A percentile compares a stretch with the other conserved stretches of the same genome.
Conservation (phyloP, 140 eudicot genomes). For the Ambrosia hybrid region DNA sequence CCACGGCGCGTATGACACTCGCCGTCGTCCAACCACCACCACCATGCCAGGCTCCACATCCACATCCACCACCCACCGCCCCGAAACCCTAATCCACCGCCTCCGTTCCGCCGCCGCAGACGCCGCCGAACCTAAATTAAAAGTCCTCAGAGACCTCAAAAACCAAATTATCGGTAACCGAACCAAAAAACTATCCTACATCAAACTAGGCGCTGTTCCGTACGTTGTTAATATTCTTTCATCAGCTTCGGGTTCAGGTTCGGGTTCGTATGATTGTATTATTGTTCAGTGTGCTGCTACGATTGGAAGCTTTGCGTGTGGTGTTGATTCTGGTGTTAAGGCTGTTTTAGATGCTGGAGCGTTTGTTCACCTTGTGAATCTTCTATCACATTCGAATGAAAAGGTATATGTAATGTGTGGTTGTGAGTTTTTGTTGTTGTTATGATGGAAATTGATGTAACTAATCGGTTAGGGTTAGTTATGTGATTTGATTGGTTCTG, state of each 20-base stretch:
- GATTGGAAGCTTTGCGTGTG: conserved; percentile 94
- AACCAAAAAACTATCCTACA: conserved; percentile 71
- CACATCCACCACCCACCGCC: conserved; percentile 51
- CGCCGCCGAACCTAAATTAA: conserved; percentile 57
- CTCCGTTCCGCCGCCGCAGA: conserved; percentile 53
- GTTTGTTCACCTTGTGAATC: conserved; percentile 53
- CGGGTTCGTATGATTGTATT: conserved; percentile 37
- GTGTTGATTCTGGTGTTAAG: conserved; percentile 78
- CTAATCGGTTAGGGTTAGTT: not conserved
- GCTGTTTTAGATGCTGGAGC: conserved; percentile 97
- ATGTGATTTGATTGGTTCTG: not conserved
- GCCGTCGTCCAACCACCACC: conserved; percentile 47
- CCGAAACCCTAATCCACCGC: conserved; percentile 63
- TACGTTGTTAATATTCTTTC: conserved; percentile 64
- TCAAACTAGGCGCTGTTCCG: conserved; percentile 86
- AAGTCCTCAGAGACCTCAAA: conserved; percentile 74
- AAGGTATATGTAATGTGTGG: conserved; percentile 43
- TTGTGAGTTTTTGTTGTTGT: not conserved
- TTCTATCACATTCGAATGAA: conserved; percentile 56
- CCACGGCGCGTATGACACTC: conserved; percentile 44
- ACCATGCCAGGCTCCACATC: conserved; percentile 72
- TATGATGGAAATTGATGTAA: not conserved
- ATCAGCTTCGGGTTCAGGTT: conserved; percentile 40
- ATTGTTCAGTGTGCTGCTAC: conserved; percentile 76
- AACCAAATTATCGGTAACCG: conserved; percentile 93